Conservation (phyloP, 306 rosid species). For the Lagenaria siceraria region DNA sequence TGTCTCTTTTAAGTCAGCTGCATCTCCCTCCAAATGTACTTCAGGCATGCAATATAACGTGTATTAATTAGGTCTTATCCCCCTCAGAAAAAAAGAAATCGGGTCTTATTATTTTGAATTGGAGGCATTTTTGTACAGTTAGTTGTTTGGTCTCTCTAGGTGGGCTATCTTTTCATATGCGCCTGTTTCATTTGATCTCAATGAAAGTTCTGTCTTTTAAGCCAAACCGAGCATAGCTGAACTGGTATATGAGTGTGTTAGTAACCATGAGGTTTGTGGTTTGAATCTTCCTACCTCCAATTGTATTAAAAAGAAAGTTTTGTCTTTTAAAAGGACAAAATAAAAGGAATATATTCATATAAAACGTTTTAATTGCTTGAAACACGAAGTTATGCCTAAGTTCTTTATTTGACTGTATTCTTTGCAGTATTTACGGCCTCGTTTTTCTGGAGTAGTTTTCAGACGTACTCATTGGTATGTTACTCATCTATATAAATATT, state of each 20-base stretch:
- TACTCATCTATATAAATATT: neutral
- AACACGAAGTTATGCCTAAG: neutral
- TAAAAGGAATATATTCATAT: no score
- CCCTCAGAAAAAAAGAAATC: no score
- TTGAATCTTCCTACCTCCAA: no score
- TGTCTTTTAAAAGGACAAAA: no score
- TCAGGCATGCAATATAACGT: neutral
- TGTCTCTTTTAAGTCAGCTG: neutral
- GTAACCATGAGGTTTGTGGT: no score
- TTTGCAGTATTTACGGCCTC: constrained; percentile 50
- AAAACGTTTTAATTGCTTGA: neutral
- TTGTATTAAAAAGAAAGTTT: no score
- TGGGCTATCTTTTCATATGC: neutral
- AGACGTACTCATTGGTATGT: constrained; percentile 56
- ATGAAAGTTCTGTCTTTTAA: no score
- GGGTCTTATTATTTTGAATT: no score
- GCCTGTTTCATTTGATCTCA: neutral
- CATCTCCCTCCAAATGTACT: neutral
- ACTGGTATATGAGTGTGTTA: no score
- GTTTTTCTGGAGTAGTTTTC: constrained; percentile 71
- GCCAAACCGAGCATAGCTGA: no score
- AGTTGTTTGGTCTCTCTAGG: neutral
- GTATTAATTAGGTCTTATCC: neutral
- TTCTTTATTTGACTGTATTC: neutral
- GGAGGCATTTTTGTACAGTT: neutral